Evolutionary conservation across 2,329 filamentous ascomycete species (phyloP), one percentile per base, ranked within the genome.

Genomic region (Furcasterigmium sp.): DNA sequence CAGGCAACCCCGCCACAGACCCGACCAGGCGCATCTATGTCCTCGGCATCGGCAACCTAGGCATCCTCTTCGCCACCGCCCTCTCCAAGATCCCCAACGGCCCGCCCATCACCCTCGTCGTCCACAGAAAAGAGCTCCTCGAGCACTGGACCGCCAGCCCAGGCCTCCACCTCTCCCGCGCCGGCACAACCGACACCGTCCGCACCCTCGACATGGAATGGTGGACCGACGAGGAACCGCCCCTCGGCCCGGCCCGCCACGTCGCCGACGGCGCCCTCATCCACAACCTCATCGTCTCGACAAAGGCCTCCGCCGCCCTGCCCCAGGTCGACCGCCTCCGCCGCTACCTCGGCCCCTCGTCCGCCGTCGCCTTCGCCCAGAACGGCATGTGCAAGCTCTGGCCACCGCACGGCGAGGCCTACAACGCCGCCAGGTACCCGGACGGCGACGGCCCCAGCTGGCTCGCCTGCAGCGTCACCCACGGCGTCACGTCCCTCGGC

Each of bases 321-420:
- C 66, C 74, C 2, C 84, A 86, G 32, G 63, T 73, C 5, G 70
- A 73, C 41, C 59, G 68, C 15, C 63, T 95, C 13, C 68, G 76
- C 7, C 64, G 76, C 1, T 78, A 95, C 41, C 73, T 82, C 3
- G 74, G 80, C 49, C 61, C 67, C 3, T 62, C 72, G 4, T 87
- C 83, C n/a, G 85, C 87, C 0, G 78, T 96, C n/a, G 73, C 85
- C 11, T 87, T 96, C 54, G 68, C 88, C 19, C 91, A 96, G 54
- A 95, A 95, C 54, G 91, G 91, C 37, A 85, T 96, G 80, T 90
- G 87, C 25, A 73, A 69, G 50, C 59, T 78, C 14, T 80, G 76
- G 76, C 75, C 75, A 19, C 76, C 76, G 8, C 58, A 70, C 39
- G 74, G 75, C 3, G 51, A 53, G 4, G 46, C 56, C 2, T 79